These are phyloP conservation scores for Schwanniomyces sp. DNA, from an alignment of 805 yeast genomes.

Conservation along the genomic window DNA sequence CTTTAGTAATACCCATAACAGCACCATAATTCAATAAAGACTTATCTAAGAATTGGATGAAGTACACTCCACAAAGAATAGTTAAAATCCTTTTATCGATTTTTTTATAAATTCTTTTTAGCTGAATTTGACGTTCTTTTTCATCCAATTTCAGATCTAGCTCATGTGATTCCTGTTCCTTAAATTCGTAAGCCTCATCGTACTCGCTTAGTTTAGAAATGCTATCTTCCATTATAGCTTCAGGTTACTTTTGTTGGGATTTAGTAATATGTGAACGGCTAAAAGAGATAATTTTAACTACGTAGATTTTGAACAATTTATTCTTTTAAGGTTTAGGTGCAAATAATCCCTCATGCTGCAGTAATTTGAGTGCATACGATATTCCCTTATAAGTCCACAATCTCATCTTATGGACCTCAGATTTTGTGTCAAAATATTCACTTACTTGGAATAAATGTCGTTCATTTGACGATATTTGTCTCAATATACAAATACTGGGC, in stretches of 20 bases:
- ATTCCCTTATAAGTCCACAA: background rate
- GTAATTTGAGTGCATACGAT: background rate
- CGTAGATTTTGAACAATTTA: background rate
- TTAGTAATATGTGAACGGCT: no score
- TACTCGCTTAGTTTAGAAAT: background rate
- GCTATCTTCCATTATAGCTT: background rate
- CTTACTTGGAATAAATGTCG: background rate
- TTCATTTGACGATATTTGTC: background rate
- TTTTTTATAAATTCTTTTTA: slow-evolving; percentile 22
- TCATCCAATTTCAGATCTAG: background rate
- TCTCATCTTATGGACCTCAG: background rate
- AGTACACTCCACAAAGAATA: slow-evolving; percentile 52
- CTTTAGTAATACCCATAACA: slow-evolving; percentile 59
- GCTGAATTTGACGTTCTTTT: background rate
- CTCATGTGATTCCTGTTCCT: background rate
- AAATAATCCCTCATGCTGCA: slow-evolving; percentile 1
- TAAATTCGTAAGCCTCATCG: background rate
- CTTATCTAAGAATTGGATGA: slow-evolving; percentile 60
- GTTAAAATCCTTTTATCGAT: slow-evolving; percentile 51
- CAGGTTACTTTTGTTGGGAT: background rate
- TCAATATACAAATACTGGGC: no score
- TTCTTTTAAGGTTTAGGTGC: background rate
- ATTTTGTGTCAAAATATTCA: background rate
- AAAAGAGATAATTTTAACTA: background rate
- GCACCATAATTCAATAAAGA: slow-evolving; percentile 61